Conservation (phyloP, 768 basidiomycete genomes). For the Rhodotorula diobovata region DNA sequence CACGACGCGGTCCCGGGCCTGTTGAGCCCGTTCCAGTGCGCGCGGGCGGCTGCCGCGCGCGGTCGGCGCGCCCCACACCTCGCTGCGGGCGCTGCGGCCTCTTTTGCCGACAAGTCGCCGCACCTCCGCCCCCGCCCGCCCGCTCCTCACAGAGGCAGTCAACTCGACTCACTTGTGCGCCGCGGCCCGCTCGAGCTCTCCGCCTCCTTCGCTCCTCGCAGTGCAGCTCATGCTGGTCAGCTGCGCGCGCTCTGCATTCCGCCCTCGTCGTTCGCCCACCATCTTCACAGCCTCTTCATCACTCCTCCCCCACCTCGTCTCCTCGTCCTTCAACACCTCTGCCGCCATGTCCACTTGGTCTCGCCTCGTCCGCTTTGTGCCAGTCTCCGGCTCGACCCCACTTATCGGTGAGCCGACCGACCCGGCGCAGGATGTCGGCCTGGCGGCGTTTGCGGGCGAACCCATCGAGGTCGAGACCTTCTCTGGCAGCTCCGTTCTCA, state of each 20-base stretch:
- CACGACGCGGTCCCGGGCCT: too few species aligned
- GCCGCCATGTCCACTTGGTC: constrained; percentile 8
- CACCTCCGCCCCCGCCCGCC: too few species aligned
- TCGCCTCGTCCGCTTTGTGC: constrained; percentile 46
- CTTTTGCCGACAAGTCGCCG: too few species aligned
- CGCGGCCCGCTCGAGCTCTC: too few species aligned
- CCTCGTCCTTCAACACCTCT: neutral
- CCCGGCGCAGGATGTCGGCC: constrained; percentile 44
- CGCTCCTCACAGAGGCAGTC: too few species aligned
- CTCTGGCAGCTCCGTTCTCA: constrained; percentile 42
- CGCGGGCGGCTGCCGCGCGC: too few species aligned
- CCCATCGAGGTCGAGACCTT: constrained; percentile 45
- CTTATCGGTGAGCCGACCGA: constrained; percentile 47
- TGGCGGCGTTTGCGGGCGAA: constrained; percentile 43
- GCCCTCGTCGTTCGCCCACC: neutral
- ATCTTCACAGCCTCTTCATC: too few species aligned
- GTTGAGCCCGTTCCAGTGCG: too few species aligned
- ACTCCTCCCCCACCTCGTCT: neutral
- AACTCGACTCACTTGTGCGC: too few species aligned
- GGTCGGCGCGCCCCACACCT: too few species aligned
- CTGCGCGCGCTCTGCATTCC: neutral
- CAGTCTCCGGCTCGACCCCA: constrained; percentile 17
- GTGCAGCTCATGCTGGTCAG: neutral
- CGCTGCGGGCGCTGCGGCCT: too few species aligned
- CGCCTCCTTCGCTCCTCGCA: too few species aligned